phyloP scores from a whole-genome alignment of 129 eudicot genomes.

The Helianthus tuberosus region DNA sequence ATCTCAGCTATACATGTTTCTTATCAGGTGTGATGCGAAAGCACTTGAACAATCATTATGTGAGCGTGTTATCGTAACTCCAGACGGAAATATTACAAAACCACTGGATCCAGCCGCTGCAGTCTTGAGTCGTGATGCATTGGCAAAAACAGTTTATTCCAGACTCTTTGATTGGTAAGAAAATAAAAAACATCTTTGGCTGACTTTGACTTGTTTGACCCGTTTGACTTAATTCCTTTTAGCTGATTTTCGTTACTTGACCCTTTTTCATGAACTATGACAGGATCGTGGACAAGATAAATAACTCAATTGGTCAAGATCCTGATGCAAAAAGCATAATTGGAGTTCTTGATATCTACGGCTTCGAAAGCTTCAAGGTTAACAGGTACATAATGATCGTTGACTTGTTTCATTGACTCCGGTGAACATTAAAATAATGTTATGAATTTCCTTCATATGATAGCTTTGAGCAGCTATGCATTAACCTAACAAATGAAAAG shows the following conservation, averaged over 20 bases:
- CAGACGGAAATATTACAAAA: conserved; percentile 93
- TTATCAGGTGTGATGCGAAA: conserved; percentile 74
- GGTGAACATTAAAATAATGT: conserved; percentile 26
- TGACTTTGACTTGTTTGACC: background rate
- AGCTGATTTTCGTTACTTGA: conserved; percentile 1
- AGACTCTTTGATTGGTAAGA: conserved; percentile 94
- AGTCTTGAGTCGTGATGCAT: conserved; percentile 86
- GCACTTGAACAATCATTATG: conserved; percentile 87
- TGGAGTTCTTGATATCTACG: conserved; percentile 98
- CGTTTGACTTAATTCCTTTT: background rate
- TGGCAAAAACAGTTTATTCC: conserved; percentile 93
- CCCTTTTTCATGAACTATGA: conserved; percentile 31
- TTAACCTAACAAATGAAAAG: conserved; percentile 95
- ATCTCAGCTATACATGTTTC: conserved; percentile 15
- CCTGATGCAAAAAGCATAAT: conserved; percentile 90
- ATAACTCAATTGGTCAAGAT: conserved; percentile 96
- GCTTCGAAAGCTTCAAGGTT: conserved; percentile 96
- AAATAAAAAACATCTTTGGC: background rate
- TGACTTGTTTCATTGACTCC: background rate
- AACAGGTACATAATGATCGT: conserved; percentile 63
- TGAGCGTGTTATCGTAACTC: conserved; percentile 96
- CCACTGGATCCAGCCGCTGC: conserved; percentile 91
- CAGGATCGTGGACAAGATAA: conserved; percentile 98
- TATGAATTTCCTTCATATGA: conserved; percentile 23
- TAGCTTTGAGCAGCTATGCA: conserved; percentile 98